Evolutionary conservation across 2,329 filamentous ascomycete genomes (phyloP).

Genomic region (Ophiocordyceps camponoti-saundersi): DNA sequence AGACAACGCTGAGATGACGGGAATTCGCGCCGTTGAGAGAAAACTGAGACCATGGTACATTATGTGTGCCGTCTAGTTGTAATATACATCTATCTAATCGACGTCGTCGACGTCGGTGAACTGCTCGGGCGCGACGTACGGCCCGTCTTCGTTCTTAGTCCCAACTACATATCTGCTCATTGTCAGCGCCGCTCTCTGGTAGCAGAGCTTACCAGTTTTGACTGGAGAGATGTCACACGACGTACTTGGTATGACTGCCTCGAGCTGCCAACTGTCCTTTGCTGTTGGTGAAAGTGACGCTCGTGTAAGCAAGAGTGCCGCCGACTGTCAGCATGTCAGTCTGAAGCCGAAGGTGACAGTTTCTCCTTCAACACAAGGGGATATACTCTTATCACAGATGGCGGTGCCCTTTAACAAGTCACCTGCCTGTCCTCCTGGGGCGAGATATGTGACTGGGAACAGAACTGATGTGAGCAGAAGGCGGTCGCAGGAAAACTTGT

Average conservation of each 20-base stretch:
- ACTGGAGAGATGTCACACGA: background rate
- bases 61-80: background rate
- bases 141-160: conserved; percentile 18
- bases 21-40: too few species aligned
- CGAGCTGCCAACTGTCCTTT: conserved; percentile 43
- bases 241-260: conserved; percentile 50
- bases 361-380: background rate
- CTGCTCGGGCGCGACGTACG: conserved; percentile 18
- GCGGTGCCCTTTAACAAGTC: conserved; percentile 39
- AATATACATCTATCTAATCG: background rate
- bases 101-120: conserved; percentile 13
- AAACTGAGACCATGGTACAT: background rate
- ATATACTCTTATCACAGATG: conserved; percentile 42
- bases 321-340: conserved; percentile 29
- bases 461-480: conserved; percentile 1
- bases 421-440: conserved; percentile 37
- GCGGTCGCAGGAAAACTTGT: background rate
- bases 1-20: too few species aligned
- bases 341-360: background rate
- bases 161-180: conserved; percentile 22
- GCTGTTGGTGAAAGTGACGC: conserved; percentile 38
- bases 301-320: conserved; percentile 46
- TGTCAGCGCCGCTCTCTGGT: conserved; percentile 1
- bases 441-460: conserved; percentile 43
- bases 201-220: background rate